phyloP scores from a whole-genome alignment of 176 grass and related monocot genomes.

The barley (Hordeum vulgare) region DNA sequence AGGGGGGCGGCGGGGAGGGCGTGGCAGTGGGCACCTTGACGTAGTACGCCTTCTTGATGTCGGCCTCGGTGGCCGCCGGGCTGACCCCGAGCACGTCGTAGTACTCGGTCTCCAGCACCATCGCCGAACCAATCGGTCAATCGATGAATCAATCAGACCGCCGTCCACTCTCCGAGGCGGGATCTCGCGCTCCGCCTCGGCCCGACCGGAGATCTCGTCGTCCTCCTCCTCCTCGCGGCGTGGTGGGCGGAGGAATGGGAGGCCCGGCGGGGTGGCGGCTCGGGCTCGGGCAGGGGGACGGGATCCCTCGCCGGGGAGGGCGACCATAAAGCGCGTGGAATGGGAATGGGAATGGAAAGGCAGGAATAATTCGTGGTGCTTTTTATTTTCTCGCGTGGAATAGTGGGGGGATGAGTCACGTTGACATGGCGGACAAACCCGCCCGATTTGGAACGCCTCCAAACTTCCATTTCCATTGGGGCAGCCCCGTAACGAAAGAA shows the following conservation, averaged over 20 bases:
- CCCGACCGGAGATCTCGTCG: neutral
- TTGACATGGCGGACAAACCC: conserved; percentile 16
- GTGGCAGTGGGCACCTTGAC: conserved; percentile 41
- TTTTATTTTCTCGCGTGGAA: conserved; percentile 21
- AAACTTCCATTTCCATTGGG: too few relatives aligned
- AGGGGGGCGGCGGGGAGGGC: neutral
- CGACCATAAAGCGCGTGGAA: conserved; percentile 42
- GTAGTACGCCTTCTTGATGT: conserved; percentile 97
- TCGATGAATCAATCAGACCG: neutral
- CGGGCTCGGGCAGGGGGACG: neutral
- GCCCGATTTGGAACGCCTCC: neutral
- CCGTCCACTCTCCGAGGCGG: neutral
- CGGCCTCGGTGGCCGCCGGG: conserved; percentile 65
- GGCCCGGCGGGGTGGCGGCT: neutral
- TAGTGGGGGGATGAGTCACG: conserved; percentile 41
- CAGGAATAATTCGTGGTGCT: conserved; percentile 1
- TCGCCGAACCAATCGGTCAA: conserved; percentile 19
- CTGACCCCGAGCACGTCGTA: conserved; percentile 88
- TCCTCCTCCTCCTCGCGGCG: neutral
- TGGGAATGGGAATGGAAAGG: neutral
- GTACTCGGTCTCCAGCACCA: conserved; percentile 89
- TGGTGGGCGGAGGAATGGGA: neutral
- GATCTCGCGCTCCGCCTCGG: neutral
- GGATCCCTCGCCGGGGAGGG: conserved; percentile 19
- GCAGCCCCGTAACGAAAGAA: too few relatives aligned